Base-by-base conservation (phyloP, 2,329 filamentous ascomycete genomes). In the Ceratocystis lukuohia region DNA sequence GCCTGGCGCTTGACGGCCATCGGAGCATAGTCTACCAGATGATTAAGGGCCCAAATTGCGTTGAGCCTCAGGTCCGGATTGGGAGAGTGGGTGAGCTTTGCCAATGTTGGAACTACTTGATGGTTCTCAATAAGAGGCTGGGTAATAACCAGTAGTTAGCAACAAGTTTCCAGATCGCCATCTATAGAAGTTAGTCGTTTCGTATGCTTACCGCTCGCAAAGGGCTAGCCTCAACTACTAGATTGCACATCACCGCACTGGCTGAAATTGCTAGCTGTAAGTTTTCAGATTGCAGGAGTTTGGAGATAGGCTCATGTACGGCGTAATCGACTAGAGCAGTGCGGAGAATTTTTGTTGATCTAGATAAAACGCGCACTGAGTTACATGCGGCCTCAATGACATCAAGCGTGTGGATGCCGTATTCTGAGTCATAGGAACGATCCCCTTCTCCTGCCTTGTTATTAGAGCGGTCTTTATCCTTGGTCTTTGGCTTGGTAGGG, bases 21-120 rank as follows among this genome's bases (percentile, higher is more conserved):
- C 5, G 88, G 84, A 25, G 85, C 86, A 25, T 33, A 25, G 69
- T 88, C 82, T 2, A 96, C 87, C 62, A 96, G 82, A 75, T 97
- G 91, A 73, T 97, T 97, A 67, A 99, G 78, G 5, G 91, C 91
- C 93, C 94, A 99, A 1, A 99, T 77, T 25, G 92, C 91, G 71
- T 94, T 91, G 30, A 95, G 80, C 28, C 91, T 85, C 65, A 97
- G 79, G 61, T 86, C 84, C n/a, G 88, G 83, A 72, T 93, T 89
- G 61, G 83, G 81, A 0, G 89, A 94, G 74, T 89, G 89, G 1
- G 92, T 91, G 73, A 96, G 89, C 70, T 89, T 84, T 72, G 91
- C 96, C 1, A 97, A 79, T 0, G 88, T 83, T 69, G 84, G 85
- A 70, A 96, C 80, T 1, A 94, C 84, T 5, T 89, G 89, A 4